Base-by-base conservation (phyloP, 2,329 filamentous ascomycete species). In the Colletotrichum sp. region DNA sequence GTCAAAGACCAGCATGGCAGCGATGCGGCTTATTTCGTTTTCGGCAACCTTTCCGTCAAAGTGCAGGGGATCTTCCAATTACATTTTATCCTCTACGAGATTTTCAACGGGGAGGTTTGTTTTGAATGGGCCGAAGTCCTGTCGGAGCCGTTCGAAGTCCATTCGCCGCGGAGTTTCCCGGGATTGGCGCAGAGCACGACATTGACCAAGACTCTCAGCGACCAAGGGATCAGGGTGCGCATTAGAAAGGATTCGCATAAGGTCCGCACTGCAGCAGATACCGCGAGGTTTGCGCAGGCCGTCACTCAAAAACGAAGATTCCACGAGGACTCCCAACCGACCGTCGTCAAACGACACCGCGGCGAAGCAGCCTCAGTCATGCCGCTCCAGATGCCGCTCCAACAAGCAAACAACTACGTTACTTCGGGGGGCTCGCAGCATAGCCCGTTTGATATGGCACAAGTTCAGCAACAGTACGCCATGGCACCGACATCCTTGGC, bases 11-110 rank as follows among this genome's bases (percentile, higher is more conserved):
- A 92, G 5, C 90, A 93, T 80, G 96, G 96, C 81, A 88, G 87
- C 86, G 95, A 97, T 84, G 94, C 94, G 13, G 95, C 93, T 1
- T 98, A 96, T 85, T 98, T 98, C 81, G 93, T 98, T n/a, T 98
- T 98, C 84, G 94, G 94, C 7, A 95, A 98, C 83, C 88, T 98
- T 26, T 97, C 95, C 0, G 92, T 96, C 76, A 94, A 94, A 81
- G 88, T 92, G 28, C 91, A 94, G 80, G 96, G 96, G 34, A 89
- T 88, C 24, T 96, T 93, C 82, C 89, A 93, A 44, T 89, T 98
- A 52, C 90, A 92, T 71, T 98, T 98, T 82, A 93, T 91, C 65
- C 88, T 98, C 16, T 96, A 94, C 83, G 94, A 96, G 71, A 73
- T 74, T 34, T 79, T 78, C 12, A 78, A 79, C 69, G 76, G 79